Base-by-base conservation (phyloP, 2,329 filamentous ascomycete species). In the Pezicula rhizophila region DNA sequence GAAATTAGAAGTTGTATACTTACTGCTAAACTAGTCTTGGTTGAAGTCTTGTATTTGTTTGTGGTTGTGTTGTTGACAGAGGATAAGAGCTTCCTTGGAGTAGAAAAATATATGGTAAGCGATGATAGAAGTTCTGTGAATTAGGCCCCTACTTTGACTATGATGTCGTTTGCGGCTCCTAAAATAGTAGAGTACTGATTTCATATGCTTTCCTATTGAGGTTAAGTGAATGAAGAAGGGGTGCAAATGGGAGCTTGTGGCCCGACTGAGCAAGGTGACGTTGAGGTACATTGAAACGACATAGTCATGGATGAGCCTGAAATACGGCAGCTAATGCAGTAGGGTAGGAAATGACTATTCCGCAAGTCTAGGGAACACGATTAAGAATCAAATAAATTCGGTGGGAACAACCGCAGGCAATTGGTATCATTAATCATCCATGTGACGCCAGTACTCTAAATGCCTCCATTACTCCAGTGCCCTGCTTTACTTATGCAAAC, bases 381-480 rank as follows among this genome's bases (percentile, higher is more conserved):
- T 46, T 42, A 15, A 20, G 44, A 44, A 17, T 18, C 18, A 45
- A 34, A 34, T 46, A 26, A 42, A 50, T 42, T 41, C 7, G 11
- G 11, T 45, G 40, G 45, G 39, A 33, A 33, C 39, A 25, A 28
- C 26, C 38, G 26, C 46, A 39, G 20, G 41, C 45, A 52, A 53
- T 54, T 62, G 60, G 59, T 63, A 63, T 62, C 60, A 54, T 61
- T 54, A 58, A 51, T 60, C 52, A 54, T 59, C 42, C 52, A 50
- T 47, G 37, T 37, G 54, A 56, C 60, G 26, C 35, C 45, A 26
- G 37, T 25, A 39, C 39, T 38, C 38, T 45, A 31, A 38, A 45
- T 37, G 15, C 17, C 41, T 14, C 37, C 52, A 46, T 46, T 41
- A 50, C 50, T 52, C 52, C 51, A 47, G 39, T 23, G 43, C 25